phyloP scores from a whole-genome alignment of 2,329 filamentous ascomycete species.

The Ophidiomyces ophidiicola region DNA sequence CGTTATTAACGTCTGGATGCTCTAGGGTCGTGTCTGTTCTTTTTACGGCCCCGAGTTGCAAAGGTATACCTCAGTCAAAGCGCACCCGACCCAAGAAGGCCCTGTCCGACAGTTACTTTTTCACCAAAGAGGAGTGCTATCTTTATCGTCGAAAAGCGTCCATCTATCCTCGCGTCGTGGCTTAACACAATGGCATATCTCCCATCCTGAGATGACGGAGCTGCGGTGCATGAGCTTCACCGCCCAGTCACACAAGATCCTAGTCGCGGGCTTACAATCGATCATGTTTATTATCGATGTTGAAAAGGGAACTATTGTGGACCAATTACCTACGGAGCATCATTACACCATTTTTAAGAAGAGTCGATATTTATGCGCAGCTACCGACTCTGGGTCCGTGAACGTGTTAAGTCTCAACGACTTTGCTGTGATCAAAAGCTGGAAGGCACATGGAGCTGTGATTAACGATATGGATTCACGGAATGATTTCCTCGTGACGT shows the following conservation, averaged over 20 bases:
- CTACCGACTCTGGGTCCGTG: slow-evolving; percentile 68
- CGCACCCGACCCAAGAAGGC: slow-evolving; percentile 61
- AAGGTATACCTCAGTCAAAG: slow-evolving; percentile 80
- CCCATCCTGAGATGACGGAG: slow-evolving; percentile 67
- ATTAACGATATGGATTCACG: slow-evolving; percentile 97
- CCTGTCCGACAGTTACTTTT: slow-evolving; percentile 78
- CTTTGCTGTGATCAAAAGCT: slow-evolving; percentile 68
- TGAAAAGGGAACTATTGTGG: slow-evolving; percentile 59
- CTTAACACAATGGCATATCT: slow-evolving; percentile 76
- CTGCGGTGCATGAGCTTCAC: slow-evolving; percentile 93
- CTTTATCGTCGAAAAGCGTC: slow-evolving; percentile 67
- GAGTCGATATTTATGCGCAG: slow-evolving; percentile 77
- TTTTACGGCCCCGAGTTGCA: slow-evolving; percentile 79
- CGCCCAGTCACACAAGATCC: slow-evolving; percentile 69
- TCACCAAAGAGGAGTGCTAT: slow-evolving; percentile 80
- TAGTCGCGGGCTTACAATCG: slow-evolving; percentile 77
- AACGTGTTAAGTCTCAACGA: slow-evolving; percentile 73
- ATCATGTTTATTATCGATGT: slow-evolving; percentile 68
- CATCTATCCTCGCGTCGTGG: slow-evolving; percentile 82
- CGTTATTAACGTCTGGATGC: background rate
- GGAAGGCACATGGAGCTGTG: slow-evolving; percentile 77
- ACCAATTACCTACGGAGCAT: slow-evolving; percentile 58
- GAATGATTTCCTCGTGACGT: slow-evolving; percentile 89
- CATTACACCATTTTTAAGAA: slow-evolving; percentile 89
- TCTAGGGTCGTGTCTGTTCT: slow-evolving; percentile 72